Percentiles rank a stretch among this genome's conserved stretches.
Evolutionary conservation across 768 basidiomycete species (phyloP).

Genomic region (Clathrus columnatus): DNA sequence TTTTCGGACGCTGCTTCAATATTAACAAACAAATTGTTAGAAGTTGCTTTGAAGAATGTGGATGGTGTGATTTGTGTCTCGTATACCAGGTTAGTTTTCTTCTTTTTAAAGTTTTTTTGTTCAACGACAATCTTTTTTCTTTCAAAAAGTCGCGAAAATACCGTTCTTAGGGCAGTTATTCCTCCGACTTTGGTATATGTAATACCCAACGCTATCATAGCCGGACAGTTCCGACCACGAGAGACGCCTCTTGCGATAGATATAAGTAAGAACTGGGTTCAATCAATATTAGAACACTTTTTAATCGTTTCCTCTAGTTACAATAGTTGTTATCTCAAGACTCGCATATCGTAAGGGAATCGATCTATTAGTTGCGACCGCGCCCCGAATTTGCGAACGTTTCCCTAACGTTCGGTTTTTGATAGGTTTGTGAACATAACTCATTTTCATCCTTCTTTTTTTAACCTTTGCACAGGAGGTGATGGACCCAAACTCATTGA

Average conservation of each 20-base stretch:
- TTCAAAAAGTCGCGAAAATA: constrained; percentile 84
- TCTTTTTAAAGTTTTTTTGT: no score
- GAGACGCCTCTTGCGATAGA: constrained; percentile 36
- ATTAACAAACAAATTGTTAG: constrained; percentile 91
- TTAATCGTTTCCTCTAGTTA: constrained; percentile 44
- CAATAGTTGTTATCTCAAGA: constrained; percentile 83
- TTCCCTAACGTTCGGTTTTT: constrained; percentile 87
- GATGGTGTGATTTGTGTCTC: constrained; percentile 96
- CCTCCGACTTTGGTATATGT: constrained; percentile 74
- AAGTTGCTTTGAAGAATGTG: constrained; percentile 77
- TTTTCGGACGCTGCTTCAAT: constrained; percentile 97
- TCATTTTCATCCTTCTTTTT: not conserved
- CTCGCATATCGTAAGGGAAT: constrained; percentile 94
- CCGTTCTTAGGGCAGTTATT: constrained; percentile 70
- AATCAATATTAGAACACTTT: not conserved
- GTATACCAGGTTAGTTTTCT: constrained; percentile 90
- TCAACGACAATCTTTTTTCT: not conserved
- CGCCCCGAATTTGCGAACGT: constrained; percentile 76
- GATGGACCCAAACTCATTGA: constrained; percentile 95
- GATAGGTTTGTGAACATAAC: constrained; percentile 48
- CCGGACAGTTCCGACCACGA: constrained; percentile 75
- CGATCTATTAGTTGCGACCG: constrained; percentile 87
- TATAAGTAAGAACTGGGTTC: constrained; percentile 40
- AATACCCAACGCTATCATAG: constrained; percentile 86
- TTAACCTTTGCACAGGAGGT: constrained; percentile 48